Evolutionary conservation across 306 rosid species (phyloP), one percentile per base, ranked within the genome.

Genomic region (Pterocarpus santalinus): DNA sequence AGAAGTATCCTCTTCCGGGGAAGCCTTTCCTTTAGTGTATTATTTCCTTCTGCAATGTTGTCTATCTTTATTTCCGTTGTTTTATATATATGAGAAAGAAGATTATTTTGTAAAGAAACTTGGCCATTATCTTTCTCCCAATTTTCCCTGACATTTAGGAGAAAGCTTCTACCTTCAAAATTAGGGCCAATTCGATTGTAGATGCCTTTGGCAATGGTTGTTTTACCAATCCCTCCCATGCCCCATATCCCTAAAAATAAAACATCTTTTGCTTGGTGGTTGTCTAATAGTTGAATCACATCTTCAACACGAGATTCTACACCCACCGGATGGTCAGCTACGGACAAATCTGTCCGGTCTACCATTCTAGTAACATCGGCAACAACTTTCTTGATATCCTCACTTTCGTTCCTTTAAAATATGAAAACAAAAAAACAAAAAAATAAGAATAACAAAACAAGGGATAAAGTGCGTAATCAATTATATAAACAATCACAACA

Each of bases 131-230:
- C 30, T 43, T 44, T 7, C 6, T 32, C 32, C 34, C 41, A 63
- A 64, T 30, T 49, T 65, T 35, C 41, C 2, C 68, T 15, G 0
- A 80, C 4, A 14, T 73, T 5, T 7, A 8, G 4, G 2, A 73
- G 64, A 43, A 74, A 74, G 46, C 76, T n/a, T 5, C 9, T 36
- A 7, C 34, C 9, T 5, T 57, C 85, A 46, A 74, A 66, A 0
- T 43, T 8, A 10, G 2, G 30, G 11, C 16, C 12, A 53, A 73
- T 8, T 43, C 28, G 16, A 15, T 0, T 1, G 14, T 28, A 77
- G 8, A 55, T 8, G 4, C 57, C 57, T 39, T 55, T 1, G 1
- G 58, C 64, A 17, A 57, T 57, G 64, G 64, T 57, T 57, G 64
- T 57, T 57, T 57, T 57, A 57, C 64, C 64, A 17, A 8, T 3